phyloP scores from a whole-genome alignment of 176 grass and related monocot species.

The Luzula sylvatica region DNA sequence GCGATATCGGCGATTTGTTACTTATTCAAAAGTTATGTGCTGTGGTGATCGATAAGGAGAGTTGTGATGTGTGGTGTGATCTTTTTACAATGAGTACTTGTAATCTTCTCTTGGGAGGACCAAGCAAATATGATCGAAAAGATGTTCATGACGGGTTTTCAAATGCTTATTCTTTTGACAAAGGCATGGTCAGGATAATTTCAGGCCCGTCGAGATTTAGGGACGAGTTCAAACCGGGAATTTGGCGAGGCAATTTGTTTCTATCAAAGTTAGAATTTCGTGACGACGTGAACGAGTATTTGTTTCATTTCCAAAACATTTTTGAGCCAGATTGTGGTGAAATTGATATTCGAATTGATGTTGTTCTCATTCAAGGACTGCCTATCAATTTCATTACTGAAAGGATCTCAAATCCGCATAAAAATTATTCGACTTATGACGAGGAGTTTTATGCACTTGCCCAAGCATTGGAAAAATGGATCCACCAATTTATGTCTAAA shows the following conservation, averaged over 20 bases:
- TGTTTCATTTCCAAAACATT: neutral
- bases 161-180: neutral
- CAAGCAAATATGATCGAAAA: neutral
- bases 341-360: neutral
- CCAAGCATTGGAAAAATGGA: conserved; percentile 1
- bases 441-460: too few relatives aligned
- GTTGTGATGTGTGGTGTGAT: conserved; percentile 10
- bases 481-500: conserved; percentile 11
- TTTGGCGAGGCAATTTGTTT: too few relatives aligned
- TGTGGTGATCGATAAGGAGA: conserved; percentile 4
- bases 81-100: conserved; percentile 3
- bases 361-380: neutral
- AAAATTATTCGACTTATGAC: too few relatives aligned
- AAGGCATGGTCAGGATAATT: neutral
- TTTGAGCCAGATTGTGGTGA: conserved; percentile 12
- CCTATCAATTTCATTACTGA: conserved; percentile 16
- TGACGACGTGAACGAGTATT: neutral
- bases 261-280: neutral
- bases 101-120: neutral
- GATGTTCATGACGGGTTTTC: conserved; percentile 3
- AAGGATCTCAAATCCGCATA: neutral
- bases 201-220: neutral
- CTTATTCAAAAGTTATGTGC: conserved; percentile 5
- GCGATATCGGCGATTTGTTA: neutral
- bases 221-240: neutral